A percentile compares a stretch with the other conserved stretches of the same genome.
Conservation (phyloP, 2,329 filamentous ascomycete genomes). For the Paracorniculantispora psalliotae region DNA sequence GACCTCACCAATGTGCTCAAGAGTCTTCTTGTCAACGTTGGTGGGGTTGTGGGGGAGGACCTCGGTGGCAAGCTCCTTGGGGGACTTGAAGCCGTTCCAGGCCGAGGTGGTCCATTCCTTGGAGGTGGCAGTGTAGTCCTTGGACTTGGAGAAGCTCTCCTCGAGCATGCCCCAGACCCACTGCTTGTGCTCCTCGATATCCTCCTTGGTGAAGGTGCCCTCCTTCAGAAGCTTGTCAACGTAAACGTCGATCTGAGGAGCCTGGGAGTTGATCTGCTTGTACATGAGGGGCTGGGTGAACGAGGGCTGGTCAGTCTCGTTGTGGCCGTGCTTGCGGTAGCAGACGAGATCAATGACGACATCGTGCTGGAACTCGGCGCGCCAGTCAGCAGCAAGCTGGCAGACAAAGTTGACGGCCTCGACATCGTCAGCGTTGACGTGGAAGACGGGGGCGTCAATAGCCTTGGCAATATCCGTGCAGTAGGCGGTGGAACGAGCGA, state of each 20-base stretch:
- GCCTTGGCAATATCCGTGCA: constrained; percentile 99
- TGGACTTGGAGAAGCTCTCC: constrained; percentile 94
- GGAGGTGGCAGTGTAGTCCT: constrained; percentile 92
- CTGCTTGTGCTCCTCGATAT: constrained; percentile 97
- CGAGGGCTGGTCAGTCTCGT: constrained; percentile 97
- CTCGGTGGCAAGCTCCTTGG: constrained; percentile 93
- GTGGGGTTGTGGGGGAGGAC: constrained; percentile 89
- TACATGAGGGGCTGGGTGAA: constrained; percentile 99
- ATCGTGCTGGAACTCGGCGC: constrained; percentile 96
- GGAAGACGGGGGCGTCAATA: constrained; percentile 96
- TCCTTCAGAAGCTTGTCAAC: constrained; percentile 85
- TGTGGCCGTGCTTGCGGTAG: constrained; percentile 98
- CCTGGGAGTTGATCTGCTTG: constrained; percentile 87
- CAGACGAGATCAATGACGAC: constrained; percentile 97
- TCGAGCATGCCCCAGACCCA: constrained; percentile 99
- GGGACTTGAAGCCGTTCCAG: constrained; percentile 99
- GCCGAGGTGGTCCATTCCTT: constrained; percentile 99
- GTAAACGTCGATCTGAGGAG: constrained; percentile 84
- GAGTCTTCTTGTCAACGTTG: constrained; percentile 64
- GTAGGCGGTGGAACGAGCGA: constrained; percentile 94
- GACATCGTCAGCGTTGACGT: constrained; percentile 97
- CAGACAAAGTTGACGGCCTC: constrained; percentile 98
- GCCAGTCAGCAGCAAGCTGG: constrained; percentile 95
- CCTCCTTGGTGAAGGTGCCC: constrained; percentile 93
- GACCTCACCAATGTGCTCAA: constrained; percentile 77